A percentile compares a stretch with the other conserved stretches of the same genome.
phyloP scores from a whole-genome alignment of 352 stramenopile genomes.

The Aphanomyces stellatus region DNA sequence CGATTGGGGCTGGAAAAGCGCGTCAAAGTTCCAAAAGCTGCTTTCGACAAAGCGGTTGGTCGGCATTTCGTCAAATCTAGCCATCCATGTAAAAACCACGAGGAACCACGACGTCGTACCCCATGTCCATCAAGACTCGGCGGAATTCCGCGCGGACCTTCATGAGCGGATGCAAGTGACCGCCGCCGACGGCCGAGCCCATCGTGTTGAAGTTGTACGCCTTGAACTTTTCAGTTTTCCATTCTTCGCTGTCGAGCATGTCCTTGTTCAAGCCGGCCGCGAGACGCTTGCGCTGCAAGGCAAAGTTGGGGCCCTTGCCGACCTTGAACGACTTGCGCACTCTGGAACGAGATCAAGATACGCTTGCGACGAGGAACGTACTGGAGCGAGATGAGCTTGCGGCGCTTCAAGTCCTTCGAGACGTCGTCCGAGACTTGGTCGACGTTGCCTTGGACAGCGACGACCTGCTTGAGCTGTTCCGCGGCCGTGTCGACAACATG shows the following conservation, averaged over 20 bases:
- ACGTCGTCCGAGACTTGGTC: constrained; percentile 59
- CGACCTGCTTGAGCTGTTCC: constrained; percentile 82
- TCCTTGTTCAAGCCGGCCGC: constrained; percentile 97
- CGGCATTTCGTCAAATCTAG: constrained; percentile 98
- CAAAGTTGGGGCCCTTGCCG: constrained; percentile 89
- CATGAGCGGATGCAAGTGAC: constrained; percentile 97
- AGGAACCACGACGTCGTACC: constrained; percentile 33
- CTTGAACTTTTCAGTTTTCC: constrained; percentile 96
- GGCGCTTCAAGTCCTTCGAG: constrained; percentile 71
- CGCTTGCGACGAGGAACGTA: background rate
- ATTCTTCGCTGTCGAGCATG: constrained; percentile 95
- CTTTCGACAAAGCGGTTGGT: constrained; percentile 99
- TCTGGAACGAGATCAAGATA: constrained; percentile 5
- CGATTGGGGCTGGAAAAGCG: constrained; percentile 98
- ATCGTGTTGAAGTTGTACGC: constrained; percentile 98
- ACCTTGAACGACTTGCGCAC: constrained; percentile 94
- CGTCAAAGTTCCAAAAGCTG: constrained; percentile 99
- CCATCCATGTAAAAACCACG: background rate
- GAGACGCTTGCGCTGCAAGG: constrained; percentile 92
- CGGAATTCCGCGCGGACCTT: constrained; percentile 97
- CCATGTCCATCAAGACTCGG: constrained; percentile 99
- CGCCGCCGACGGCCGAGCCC: constrained; percentile 89
- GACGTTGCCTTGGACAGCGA: constrained; percentile 45
- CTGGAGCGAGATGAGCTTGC: constrained; percentile 66
- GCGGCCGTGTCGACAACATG: constrained; percentile 55